A percentile compares a stretch with the other conserved stretches of the same genome.
phyloP scores from a whole-genome alignment of 495 filamentous ascomycete species.

The Letharia lupina region DNA sequence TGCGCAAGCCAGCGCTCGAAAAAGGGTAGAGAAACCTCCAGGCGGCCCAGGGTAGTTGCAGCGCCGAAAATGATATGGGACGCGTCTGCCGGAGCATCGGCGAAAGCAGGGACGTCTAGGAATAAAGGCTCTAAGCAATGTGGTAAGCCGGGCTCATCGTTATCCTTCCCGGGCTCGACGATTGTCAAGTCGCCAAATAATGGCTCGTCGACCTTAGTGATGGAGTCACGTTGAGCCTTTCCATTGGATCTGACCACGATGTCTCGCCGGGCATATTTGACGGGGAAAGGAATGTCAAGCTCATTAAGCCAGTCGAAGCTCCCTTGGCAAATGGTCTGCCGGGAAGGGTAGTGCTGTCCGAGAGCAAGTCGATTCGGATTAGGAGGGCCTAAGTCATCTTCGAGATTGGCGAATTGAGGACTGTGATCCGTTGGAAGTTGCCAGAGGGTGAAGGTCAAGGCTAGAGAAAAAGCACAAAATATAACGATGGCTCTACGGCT shows the following conservation, averaged over 20 bases:
- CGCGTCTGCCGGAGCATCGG: conserved; percentile 34
- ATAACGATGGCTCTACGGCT: not conserved
- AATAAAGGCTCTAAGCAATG: conserved; percentile 26
- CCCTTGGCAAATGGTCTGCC: not conserved
- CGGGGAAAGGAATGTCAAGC: conserved; percentile 13
- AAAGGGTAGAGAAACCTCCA: conserved; percentile 47
- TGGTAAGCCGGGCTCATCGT: not conserved
- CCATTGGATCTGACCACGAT: conserved; percentile 25
- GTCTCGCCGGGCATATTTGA: conserved; percentile 38
- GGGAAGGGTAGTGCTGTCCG: conserved; percentile 4
- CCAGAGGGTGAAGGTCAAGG: not conserved
- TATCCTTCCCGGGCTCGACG: conserved; percentile 22
- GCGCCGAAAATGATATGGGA: conserved; percentile 53
- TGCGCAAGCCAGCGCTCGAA: conserved; percentile 55
- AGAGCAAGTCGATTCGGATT: not conserved
- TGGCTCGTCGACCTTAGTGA: conserved; percentile 29
- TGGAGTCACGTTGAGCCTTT: conserved; percentile 19
- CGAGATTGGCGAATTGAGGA: not conserved
- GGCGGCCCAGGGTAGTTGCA: conserved; percentile 46
- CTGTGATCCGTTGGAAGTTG: not conserved
- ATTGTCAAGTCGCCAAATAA: conserved; percentile 24
- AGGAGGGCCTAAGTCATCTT: not conserved
- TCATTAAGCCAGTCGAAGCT: conserved; percentile 16
- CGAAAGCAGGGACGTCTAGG: conserved; percentile 30
- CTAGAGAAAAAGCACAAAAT: not conserved